Evolutionary conservation across 257 asterid genomes (phyloP).

Genomic region (Fraxinus excelsior): DNA sequence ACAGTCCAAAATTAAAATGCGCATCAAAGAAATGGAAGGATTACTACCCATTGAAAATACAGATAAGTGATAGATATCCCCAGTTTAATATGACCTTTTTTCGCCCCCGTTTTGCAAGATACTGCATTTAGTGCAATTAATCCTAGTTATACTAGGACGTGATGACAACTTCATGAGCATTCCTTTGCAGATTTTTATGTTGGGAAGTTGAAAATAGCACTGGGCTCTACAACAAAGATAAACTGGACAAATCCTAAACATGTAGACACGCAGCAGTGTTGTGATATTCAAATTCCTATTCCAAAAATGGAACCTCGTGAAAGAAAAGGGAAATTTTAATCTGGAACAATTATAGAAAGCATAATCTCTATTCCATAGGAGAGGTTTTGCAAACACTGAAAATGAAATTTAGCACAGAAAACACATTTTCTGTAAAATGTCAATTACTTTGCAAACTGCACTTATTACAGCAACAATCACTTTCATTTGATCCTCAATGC

Average conservation of each 20-base stretch:
- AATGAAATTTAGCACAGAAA: background rate
- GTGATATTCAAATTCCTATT: background rate
- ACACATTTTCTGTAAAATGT: background rate
- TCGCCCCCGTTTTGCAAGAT: too few species aligned
- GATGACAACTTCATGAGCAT: too few species aligned
- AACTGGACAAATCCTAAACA: background rate
- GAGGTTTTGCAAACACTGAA: background rate
- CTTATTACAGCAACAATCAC: background rate
- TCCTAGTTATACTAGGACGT: too few species aligned
- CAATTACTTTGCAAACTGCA: background rate
- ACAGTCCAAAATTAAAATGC: too few species aligned
- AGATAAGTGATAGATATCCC: too few species aligned
- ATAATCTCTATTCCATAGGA: too few species aligned
- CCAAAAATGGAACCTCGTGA: background rate
- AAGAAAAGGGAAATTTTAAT: background rate
- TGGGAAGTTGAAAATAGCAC: background rate
- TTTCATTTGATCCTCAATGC: background rate
- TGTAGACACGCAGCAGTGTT: background rate
- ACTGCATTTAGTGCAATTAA: too few species aligned
- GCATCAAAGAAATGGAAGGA: too few species aligned
- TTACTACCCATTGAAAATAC: too few species aligned
- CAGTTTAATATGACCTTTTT: too few species aligned
- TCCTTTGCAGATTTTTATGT: too few species aligned
- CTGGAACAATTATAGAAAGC: background rate
- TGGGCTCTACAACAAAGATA: background rate